Conservation (phyloP, 176 grass and related monocot species). For the Zizania latifolia region DNA sequence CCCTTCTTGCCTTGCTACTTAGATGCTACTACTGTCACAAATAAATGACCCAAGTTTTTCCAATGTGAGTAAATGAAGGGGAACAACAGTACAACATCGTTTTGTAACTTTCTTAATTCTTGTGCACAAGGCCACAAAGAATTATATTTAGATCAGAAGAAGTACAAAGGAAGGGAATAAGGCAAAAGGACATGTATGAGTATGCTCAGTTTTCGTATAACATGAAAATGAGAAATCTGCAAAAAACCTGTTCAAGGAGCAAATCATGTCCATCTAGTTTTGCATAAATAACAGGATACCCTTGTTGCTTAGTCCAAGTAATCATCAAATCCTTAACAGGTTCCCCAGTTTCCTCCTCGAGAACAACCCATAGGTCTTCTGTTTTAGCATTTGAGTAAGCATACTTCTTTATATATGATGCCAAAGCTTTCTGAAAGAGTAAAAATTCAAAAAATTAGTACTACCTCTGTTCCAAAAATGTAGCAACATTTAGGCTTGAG, state of each 20-base stretch:
- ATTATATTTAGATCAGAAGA: background rate
- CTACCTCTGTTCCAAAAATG: too few relatives aligned
- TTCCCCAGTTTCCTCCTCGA: conserved; percentile 55
- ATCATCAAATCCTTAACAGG: conserved; percentile 50
- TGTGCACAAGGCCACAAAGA: background rate
- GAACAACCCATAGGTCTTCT: conserved; percentile 59
- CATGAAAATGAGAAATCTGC: background rate
- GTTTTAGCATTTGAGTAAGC: conserved; percentile 56
- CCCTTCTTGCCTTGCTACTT: background rate
- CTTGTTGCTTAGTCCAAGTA: conserved; percentile 62
- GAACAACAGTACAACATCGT: too few relatives aligned
- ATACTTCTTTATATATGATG: conserved; percentile 60
- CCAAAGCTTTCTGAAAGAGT: conserved; percentile 45
- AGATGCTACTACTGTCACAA: background rate
- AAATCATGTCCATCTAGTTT: conserved; percentile 36
- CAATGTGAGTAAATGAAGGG: background rate
- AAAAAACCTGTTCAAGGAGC: conserved; percentile 65
- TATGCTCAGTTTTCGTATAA: background rate
- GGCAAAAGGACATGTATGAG: background rate
- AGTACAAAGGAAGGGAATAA: conserved; percentile 4
- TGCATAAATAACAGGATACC: conserved; percentile 43
- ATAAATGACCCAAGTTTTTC: background rate
- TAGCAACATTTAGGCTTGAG: too few relatives aligned
- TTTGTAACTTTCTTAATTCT: background rate
- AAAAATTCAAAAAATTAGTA: conserved; percentile 9